Conservation (phyloP, 2,329 filamentous ascomycete species). For the Pseudocercospora macadamiae region DNA sequence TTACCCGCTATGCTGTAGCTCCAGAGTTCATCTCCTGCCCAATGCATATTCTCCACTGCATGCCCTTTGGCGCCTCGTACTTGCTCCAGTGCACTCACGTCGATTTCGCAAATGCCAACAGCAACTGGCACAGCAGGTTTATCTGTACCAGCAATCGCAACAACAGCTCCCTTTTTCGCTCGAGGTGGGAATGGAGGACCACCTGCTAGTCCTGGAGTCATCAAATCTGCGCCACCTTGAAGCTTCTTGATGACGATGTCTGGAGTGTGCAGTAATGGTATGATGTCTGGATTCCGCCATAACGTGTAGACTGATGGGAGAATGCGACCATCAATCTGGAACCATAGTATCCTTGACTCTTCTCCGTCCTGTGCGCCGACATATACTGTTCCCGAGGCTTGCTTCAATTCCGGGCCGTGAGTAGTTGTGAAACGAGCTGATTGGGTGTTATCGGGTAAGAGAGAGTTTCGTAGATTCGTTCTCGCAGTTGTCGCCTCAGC, state of each 20-base stretch:
- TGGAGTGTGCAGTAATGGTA: constrained; percentile 67
- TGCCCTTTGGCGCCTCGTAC: constrained; percentile 66
- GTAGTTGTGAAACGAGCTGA: constrained; percentile 69
- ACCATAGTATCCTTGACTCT: constrained; percentile 66
- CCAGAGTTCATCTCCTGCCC: constrained; percentile 72
- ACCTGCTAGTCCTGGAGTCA: constrained; percentile 68
- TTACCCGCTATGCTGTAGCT: constrained; percentile 60
- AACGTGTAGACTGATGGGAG: constrained; percentile 64
- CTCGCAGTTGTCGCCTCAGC: constrained; percentile 48
- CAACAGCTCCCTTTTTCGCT: constrained; percentile 63
- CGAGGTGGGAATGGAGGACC: constrained; percentile 65
- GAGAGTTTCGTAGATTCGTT: constrained; percentile 58
- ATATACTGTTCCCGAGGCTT: constrained; percentile 66
- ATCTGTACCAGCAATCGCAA: constrained; percentile 65
- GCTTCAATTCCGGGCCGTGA: constrained; percentile 62
- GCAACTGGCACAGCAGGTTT: constrained; percentile 64
- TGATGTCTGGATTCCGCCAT: constrained; percentile 64
- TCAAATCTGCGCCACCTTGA: constrained; percentile 66
- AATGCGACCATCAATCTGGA: constrained; percentile 61
- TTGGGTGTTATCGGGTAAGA: constrained; percentile 65
- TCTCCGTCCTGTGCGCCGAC: constrained; percentile 61
- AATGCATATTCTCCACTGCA: constrained; percentile 67
- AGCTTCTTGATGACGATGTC: constrained; percentile 65
- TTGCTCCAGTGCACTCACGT: constrained; percentile 58
- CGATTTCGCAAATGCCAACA: constrained; percentile 67